Conservation (phyloP, 225 moss, liverwort and hornwort species). For the Pseudisothecium myosuroides region DNA sequence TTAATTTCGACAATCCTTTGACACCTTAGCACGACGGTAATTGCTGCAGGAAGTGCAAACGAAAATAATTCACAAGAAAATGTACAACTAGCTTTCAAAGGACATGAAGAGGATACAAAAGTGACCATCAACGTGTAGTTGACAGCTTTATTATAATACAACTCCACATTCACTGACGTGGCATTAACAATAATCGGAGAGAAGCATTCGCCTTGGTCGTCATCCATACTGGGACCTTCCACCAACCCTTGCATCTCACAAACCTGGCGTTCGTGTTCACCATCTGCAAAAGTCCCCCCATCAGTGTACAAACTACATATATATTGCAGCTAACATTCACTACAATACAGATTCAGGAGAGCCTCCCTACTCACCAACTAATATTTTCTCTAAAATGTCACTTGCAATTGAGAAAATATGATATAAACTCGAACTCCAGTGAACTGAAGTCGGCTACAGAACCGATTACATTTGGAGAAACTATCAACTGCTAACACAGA, state of each 20-base stretch:
- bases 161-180: constrained; percentile 85
- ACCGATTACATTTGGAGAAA: not conserved
- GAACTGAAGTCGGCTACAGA: not conserved
- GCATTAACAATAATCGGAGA: constrained; percentile 84
- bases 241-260: constrained; percentile 97
- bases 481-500: not conserved
- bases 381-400: not conserved
- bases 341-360: not conserved
- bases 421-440: not conserved
- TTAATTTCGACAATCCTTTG: not conserved
- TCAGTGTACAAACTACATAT: not conserved
- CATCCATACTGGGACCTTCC: constrained; percentile 85
- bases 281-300: constrained; percentile 32
- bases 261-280: constrained; percentile 74
- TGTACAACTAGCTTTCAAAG: not conserved
- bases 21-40: not conserved
- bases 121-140: constrained; percentile 99
- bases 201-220: constrained; percentile 81
- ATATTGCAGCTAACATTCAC: not conserved
- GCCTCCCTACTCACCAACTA: not conserved
- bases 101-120: constrained; percentile 67
- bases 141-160: constrained; percentile 97
- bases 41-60: not conserved
- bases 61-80: not conserved
- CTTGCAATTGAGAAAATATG: not conserved